Evolutionary conservation across 306 rosid species (phyloP).

Genomic region (Castanea sativa): DNA sequence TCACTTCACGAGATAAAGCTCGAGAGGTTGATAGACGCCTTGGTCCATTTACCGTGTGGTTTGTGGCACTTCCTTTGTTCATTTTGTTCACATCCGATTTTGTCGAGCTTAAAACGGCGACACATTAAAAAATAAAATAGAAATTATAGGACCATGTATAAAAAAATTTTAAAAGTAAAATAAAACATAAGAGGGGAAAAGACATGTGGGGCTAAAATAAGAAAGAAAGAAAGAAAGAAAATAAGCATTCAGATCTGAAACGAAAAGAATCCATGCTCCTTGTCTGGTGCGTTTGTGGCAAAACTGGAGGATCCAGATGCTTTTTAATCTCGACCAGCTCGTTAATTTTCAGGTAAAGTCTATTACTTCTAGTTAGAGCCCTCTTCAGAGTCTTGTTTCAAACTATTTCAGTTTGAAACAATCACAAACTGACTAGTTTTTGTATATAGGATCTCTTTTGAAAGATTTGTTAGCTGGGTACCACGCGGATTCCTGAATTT

Average conservation of each 20-base stretch:
- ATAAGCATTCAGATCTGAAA: constrained; percentile 31
- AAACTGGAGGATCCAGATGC: not conserved
- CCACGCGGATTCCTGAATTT: not conserved
- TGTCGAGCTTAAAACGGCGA: too few species aligned
- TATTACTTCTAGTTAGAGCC: not conserved
- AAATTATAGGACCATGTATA: not conserved
- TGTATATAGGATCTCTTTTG: not conserved
- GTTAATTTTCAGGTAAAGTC: constrained; percentile 22
- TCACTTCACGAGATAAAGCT: too few species aligned
- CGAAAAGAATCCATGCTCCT: not conserved
- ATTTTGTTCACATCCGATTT: too few species aligned
- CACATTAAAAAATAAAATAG: not conserved
- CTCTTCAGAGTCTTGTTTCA: not conserved
- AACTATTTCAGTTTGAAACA: constrained; percentile 3
- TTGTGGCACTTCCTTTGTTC: too few species aligned
- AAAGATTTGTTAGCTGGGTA: constrained; percentile 13
- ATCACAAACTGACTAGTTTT: not conserved
- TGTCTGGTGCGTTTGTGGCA: constrained; percentile 3
- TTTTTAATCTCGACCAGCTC: not conserved
- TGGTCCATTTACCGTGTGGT: too few species aligned
- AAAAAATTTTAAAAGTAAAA: not conserved
- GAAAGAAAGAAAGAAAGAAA: not conserved
- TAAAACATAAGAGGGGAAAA: not conserved
- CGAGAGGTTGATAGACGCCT: too few species aligned
- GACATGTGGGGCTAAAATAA: not conserved